These are phyloP conservation scores for Nakazawaea siamensis DNA, from an alignment of 805 yeast genomes.

Conservation along the genomic window DNA sequence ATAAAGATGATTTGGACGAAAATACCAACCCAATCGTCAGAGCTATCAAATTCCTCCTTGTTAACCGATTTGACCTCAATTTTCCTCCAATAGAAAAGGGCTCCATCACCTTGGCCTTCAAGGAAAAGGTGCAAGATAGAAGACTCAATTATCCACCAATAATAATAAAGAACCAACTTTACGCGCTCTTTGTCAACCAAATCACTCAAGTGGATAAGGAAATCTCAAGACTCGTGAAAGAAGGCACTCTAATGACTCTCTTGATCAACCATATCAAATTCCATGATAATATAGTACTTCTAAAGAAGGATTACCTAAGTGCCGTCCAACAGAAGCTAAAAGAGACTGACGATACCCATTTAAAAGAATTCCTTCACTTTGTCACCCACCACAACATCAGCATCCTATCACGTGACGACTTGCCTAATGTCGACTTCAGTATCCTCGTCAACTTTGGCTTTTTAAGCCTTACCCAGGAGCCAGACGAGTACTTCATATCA, in stretches of 20 bases:
- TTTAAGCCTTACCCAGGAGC: constrained; percentile 33
- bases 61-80: constrained; percentile 14
- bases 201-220: constrained; percentile 45
- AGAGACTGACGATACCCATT: no score
- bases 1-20: background rate
- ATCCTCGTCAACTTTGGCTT: constrained; percentile 31
- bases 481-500: constrained; percentile 30
- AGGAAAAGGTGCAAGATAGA: constrained; percentile 13
- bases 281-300: constrained; percentile 31
- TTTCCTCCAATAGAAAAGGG: constrained; percentile 15
- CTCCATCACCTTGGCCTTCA: constrained; percentile 16
- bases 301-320: constrained; percentile 17
- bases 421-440: constrained; percentile 16
- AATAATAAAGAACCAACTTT: constrained; percentile 34
- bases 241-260: constrained; percentile 26
- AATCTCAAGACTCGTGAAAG: constrained; percentile 27
- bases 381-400: background rate
- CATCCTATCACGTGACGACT: no score
- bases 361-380: no score
- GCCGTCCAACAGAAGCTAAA: no score
- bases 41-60: constrained; percentile 15
- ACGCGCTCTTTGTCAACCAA: constrained; percentile 34
- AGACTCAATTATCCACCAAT: constrained; percentile 27
- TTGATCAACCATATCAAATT: constrained; percentile 33
- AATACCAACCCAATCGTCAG: constrained; percentile 7